Evolutionary conservation across 345 rosid species (phyloP), one percentile per base, ranked within the genome.

Genomic region (Acer saccharum): DNA sequence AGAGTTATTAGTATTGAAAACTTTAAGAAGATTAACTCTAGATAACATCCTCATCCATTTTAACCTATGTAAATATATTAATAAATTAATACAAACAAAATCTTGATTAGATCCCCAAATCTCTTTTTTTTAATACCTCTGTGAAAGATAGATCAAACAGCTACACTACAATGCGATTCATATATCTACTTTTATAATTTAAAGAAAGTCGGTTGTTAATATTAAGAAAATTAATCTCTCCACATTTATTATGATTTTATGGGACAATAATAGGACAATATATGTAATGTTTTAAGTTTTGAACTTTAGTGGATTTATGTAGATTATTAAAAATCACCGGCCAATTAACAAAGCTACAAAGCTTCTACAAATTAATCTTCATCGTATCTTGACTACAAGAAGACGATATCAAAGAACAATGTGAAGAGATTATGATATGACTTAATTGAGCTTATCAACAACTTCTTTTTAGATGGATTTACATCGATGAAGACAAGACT

Each of bases 1-100:
- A 60, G 10, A 13, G 69, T 60, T 2, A 44, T 27, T 32, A 20
- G 1, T 21, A 14, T 77, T 73, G 63, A 73, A 60, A 46, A 79
- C 73, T 73, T 73, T 68, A 65, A 79, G 50, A 52, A 23, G 13
- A 21, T 58, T 21, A 74, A 7, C 27, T 68, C 77, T 79, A 29
- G 74, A 68, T 60, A 67, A 61, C 55, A 73, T 69, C 81, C 64
- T 54, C 77, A 64, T 78, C 4, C 58, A 54, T 14, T 55, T 57
- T 70, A 68, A 25, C 72, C 54, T 58, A 76, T 6, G 50, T 64
- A 43, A 14, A 7, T 65, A 23, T 23, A 66, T 35, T 20, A 52
- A 11, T 21, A 7, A 54, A 35, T 35, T 35, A 35, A 14, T 14
- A 12, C 27, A 21, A 70, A 48, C 13, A 61, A 27, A 12, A 61